A percentile compares a stretch with the other conserved stretches of the same genome.
phyloP scores from a whole-genome alignment of 2,329 filamentous ascomycete species.

The Fusarium tuaranense region DNA sequence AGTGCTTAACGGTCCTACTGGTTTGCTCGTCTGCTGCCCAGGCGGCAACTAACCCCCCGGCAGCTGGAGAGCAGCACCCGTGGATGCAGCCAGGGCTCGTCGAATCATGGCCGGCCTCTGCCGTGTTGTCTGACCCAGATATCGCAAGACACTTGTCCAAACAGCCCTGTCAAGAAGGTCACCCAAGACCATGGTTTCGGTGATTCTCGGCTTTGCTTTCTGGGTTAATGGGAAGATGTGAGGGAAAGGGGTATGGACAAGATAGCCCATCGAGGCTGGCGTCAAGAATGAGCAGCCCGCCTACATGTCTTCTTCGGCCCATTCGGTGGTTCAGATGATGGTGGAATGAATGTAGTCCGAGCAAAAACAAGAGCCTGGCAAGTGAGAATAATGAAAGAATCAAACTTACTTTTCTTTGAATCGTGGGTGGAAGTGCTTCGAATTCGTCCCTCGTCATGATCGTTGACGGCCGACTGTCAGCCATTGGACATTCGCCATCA shows the following conservation, averaged over 20 bases:
- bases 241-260: not conserved
- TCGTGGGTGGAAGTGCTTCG: slow-evolving; percentile 64
- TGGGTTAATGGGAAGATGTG: not conserved
- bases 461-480: slow-evolving; percentile 41
- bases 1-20: slow-evolving; percentile 30
- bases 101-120: slow-evolving; percentile 25
- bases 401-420: slow-evolving; percentile 68
- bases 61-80: slow-evolving; percentile 32
- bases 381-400: slow-evolving; percentile 23
- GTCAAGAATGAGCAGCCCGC: slow-evolving; percentile 7
- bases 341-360: slow-evolving; percentile 6
- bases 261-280: slow-evolving; percentile 9
- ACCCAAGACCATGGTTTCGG: slow-evolving; percentile 4
- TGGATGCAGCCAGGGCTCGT: slow-evolving; percentile 28
- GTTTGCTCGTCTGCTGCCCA: slow-evolving; percentile 28
- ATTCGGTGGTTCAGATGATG: not conserved
- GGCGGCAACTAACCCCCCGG: slow-evolving; percentile 43
- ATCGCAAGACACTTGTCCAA: slow-evolving; percentile 32
- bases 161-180: slow-evolving; percentile 6
- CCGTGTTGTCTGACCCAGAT: slow-evolving; percentile 27
- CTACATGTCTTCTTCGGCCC: slow-evolving; percentile 10
- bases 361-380: slow-evolving; percentile 12
- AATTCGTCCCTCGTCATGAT: slow-evolving; percentile 56
- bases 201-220: slow-evolving; percentile 2
- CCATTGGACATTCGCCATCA: slow-evolving; percentile 31